phyloP scores from a whole-genome alignment of 768 basidiomycete genomes.

The Russula vinacea region DNA sequence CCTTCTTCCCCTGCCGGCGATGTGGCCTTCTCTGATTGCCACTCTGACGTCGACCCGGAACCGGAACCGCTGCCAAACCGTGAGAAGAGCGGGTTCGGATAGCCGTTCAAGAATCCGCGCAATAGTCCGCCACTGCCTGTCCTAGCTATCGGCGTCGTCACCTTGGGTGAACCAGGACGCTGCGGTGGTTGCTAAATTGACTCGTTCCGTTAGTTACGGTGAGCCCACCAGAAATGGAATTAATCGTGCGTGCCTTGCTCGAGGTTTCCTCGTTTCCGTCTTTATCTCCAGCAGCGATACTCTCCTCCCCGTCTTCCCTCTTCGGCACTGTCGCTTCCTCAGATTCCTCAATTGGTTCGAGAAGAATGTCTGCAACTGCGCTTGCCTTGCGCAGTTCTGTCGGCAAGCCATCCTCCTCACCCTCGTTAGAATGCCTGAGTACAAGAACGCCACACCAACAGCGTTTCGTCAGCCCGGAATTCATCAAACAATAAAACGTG shows the following conservation, averaged over 20 bases:
- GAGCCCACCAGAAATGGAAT: background rate
- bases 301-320: constrained; percentile 29
- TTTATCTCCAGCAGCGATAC: constrained; percentile 1
- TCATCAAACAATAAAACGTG: constrained; percentile 16
- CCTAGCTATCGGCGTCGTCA: constrained; percentile 32
- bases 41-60: constrained; percentile 25
- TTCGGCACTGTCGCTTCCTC: constrained; percentile 24
- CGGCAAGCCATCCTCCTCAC: constrained; percentile 56
- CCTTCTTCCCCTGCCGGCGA: constrained; percentile 14
- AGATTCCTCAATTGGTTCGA: constrained; percentile 42
- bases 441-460: background rate
- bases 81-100: constrained; percentile 55
- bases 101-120: constrained; percentile 58
- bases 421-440: constrained; percentile 44
- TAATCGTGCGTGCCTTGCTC: constrained; percentile 16
- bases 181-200: constrained; percentile 27
- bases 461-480: constrained; percentile 12
- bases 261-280: constrained; percentile 25
- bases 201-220: constrained; percentile 2
- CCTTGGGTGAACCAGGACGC: constrained; percentile 30
- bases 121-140: constrained; percentile 40
- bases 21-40: constrained; percentile 25
- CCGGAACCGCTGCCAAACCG: constrained; percentile 43
- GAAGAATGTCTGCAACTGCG: constrained; percentile 57
- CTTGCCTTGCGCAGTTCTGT: constrained; percentile 58